Conservation (phyloP, 2,329 filamentous ascomycete species). For the Neospermospora avenae region DNA sequence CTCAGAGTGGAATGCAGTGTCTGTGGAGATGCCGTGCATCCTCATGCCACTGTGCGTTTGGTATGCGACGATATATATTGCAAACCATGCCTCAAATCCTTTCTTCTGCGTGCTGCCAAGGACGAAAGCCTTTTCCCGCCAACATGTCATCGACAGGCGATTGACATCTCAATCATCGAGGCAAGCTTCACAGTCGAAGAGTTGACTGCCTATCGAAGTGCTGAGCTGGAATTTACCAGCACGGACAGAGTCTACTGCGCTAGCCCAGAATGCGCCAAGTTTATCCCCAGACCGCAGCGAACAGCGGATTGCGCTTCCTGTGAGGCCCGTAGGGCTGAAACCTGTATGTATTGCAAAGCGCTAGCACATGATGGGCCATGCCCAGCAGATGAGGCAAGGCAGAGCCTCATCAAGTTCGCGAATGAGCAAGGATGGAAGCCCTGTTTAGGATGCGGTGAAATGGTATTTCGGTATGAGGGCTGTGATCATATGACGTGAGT, state of each 20-base stretch:
- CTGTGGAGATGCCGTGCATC: slow-evolving; percentile 23
- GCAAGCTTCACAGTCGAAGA: slow-evolving; percentile 16
- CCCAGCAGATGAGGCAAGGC: slow-evolving; percentile 17
- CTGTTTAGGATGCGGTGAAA: slow-evolving; percentile 21
- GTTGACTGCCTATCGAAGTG: background rate
- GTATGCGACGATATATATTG: slow-evolving; percentile 26
- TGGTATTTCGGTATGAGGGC: slow-evolving; percentile 18
- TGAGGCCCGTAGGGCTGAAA: slow-evolving; percentile 14
- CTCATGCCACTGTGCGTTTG: slow-evolving; percentile 23
- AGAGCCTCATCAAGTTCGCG: slow-evolving; percentile 16
- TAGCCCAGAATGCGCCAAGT: slow-evolving; percentile 18
- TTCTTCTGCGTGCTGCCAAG: slow-evolving; percentile 25
- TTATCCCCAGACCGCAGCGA: slow-evolving; percentile 17
- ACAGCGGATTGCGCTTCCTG: slow-evolving; percentile 17
- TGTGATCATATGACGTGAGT: slow-evolving; percentile 26
- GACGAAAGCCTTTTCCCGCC: slow-evolving; percentile 27
- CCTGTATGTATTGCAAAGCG: slow-evolving; percentile 23
- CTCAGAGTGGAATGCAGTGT: slow-evolving; percentile 27
- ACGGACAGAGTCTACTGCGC: slow-evolving; percentile 27
- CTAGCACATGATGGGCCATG: slow-evolving; percentile 19
- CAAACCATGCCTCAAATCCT: slow-evolving; percentile 27
- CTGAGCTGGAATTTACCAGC: slow-evolving; percentile 23
- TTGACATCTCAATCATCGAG: slow-evolving; percentile 24
- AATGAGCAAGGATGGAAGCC: slow-evolving; percentile 19
- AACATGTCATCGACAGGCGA: slow-evolving; percentile 23